A percentile compares a stretch with the other conserved stretches of the same genome.
Conservation (phyloP, 345 rosid genomes). For the Barbarea vulgaris region DNA sequence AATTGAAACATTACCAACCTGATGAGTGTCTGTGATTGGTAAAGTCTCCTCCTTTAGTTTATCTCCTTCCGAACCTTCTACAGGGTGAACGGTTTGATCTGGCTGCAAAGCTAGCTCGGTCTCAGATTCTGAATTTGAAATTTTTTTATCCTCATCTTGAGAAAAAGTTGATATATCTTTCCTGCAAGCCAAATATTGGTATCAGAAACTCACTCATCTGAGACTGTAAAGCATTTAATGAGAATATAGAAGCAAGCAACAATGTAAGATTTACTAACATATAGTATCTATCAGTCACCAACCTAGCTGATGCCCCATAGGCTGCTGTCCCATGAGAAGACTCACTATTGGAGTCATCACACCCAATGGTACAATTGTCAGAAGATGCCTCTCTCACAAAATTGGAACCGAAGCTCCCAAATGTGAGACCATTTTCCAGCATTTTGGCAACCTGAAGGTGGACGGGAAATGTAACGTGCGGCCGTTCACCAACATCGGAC, state of each 20-base stretch:
- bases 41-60: conserved; percentile 45
- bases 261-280: not conserved
- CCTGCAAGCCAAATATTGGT: conserved; percentile 41
- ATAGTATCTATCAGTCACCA: conserved; percentile 32
- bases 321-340: conserved; percentile 47
- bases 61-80: conserved; percentile 42
- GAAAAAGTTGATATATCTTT: conserved; percentile 34
- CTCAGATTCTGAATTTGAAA: conserved; percentile 45
- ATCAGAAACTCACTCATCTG: conserved; percentile 9
- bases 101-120: conserved; percentile 39
- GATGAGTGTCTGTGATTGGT: conserved; percentile 51
- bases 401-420: conserved; percentile 77
- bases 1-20: conserved; percentile 46
- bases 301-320: conserved; percentile 50
- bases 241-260: not conserved
- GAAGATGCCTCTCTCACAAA: conserved; percentile 40
- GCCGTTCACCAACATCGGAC: conserved; percentile 48
- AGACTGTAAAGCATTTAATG: not conserved
- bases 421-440: conserved; percentile 69
- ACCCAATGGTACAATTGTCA: conserved; percentile 32
- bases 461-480: conserved; percentile 73
- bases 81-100: conserved; percentile 29
- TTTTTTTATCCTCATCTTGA: conserved; percentile 46
- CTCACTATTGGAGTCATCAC: conserved; percentile 45
- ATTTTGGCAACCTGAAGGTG: conserved; percentile 75